Conservation (phyloP, 805 yeast genomes). For the Candida khao-thaluensis region DNA sequence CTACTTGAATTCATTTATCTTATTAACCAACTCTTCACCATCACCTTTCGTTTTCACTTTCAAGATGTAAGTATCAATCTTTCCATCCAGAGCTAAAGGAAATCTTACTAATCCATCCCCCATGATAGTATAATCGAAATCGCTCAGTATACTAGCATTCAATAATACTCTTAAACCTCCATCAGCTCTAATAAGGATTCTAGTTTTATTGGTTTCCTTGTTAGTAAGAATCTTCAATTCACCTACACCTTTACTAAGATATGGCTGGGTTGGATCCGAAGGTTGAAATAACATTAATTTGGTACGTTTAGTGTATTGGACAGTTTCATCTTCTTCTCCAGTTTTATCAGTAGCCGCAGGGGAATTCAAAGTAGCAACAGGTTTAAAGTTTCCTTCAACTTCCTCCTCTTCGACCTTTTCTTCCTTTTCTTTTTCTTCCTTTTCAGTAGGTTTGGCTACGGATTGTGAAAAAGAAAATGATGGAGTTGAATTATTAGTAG, state of each 20-base stretch:
- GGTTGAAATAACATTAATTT: conserved; percentile 64
- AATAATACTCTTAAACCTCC: conserved; percentile 79
- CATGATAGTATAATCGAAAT: conserved; percentile 56
- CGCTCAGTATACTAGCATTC: conserved; percentile 60
- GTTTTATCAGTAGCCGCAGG: conserved; percentile 56
- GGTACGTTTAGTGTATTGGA: conserved; percentile 62
- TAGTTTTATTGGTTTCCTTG: conserved; percentile 56
- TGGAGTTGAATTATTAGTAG: conserved; percentile 12
- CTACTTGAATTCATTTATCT: conserved; percentile 24
- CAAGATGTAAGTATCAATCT: conserved; percentile 64
- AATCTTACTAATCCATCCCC: conserved; percentile 69
- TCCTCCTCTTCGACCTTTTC: conserved; percentile 40
- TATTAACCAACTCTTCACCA: conserved; percentile 50
- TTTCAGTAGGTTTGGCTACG: conserved; percentile 5
- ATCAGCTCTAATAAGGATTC: conserved; percentile 82
- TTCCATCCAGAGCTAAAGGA: conserved; percentile 41
- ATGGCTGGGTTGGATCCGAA: conserved; percentile 42
- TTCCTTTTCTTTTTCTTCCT: conserved; percentile 29
- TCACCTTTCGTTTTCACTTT: conserved; percentile 77
- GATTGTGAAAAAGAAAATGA: conserved; percentile 23
- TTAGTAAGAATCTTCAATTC: conserved; percentile 71
- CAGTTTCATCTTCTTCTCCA: conserved; percentile 83
- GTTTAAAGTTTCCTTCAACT: conserved; percentile 40
- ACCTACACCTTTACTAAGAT: conserved; percentile 74
- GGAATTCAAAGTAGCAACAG: conserved; percentile 25